Conservation (phyloP, 345 rosid genomes). For the Populus pruinosa region DNA sequence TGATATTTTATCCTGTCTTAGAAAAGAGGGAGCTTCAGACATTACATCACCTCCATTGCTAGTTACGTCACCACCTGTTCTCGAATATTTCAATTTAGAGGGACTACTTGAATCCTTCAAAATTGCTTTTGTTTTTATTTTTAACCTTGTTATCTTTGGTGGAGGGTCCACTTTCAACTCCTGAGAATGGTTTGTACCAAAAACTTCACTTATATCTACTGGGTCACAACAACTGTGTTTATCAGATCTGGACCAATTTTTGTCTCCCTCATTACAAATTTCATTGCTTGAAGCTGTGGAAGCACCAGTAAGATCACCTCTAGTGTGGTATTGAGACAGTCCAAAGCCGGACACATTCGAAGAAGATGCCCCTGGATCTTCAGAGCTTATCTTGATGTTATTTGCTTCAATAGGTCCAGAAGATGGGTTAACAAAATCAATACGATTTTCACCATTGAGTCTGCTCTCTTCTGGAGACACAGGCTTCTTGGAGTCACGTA, state of each 20-base stretch:
- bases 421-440: neutral
- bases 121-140: conserved; percentile 46
- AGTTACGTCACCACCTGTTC: conserved; percentile 31
- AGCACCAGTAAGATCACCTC: conserved; percentile 21
- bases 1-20: conserved; percentile 19
- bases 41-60: conserved; percentile 25
- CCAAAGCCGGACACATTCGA: neutral
- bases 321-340: conserved; percentile 23
- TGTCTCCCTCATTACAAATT: conserved; percentile 6
- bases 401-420: neutral
- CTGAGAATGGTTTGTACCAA: conserved; percentile 28
- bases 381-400: neutral
- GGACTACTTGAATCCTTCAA: conserved; percentile 34
- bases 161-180: conserved; percentile 42
- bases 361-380: conserved; percentile 14
- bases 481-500: conserved; percentile 56
- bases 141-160: conserved; percentile 47
- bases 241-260: conserved; percentile 13
- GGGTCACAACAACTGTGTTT: conserved; percentile 11
- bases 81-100: conserved; percentile 31
- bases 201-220: conserved; percentile 16
- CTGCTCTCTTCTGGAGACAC: conserved; percentile 35
- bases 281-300: conserved; percentile 12
- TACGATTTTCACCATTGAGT: neutral
- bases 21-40: conserved; percentile 23